Evolutionary conservation across 1,139 yeast genomes (phyloP), one percentile per base, ranked within the genome.

Genomic region (Debaryomyces psychrophilus): DNA sequence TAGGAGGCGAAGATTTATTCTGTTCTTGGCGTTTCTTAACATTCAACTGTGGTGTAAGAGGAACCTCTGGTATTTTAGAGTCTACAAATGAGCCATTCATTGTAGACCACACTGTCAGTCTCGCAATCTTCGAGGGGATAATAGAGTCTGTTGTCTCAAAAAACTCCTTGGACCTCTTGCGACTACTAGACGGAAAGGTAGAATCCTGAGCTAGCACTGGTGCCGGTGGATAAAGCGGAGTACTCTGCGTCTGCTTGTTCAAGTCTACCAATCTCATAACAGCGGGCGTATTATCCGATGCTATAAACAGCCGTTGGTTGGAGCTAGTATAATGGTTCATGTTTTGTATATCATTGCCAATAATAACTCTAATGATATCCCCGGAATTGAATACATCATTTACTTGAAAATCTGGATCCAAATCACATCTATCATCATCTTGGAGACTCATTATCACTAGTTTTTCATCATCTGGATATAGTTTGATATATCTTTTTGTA

Each of bases 321-420:
- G 27, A 25, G 3, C 34, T 18, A 14, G 39, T 36, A n/a, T 26
- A n/a, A 35, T 31, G 31, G 17, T 39, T 20, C 31, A 31, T 9
- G 8, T 27, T 34, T 37, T 43, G 45, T 7, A 60, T 57, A 5
- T 73, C 78, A 48, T 73, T 71, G 25, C 67, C 65, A n/a, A 83
- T 69, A 3, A 83, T 58, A 1, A 85, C 83, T 42, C 85, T 67
- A 12, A 87, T 71, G 2, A 78, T 64, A 51, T 81, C 84, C 36
- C 80, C 82, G 23, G 73, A 68, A 27, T 68, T 73, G 57, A 87
- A 85, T 6, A 86, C 83, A 54, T 85, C 89, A 7, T 76, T 76
- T 0, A 83, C 84, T 4, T 64, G 51, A 54, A 82, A 87, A 48
- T 87, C 95, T 0, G 90, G 90, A 61, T 87, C 95, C 53, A 88